Percentiles rank a stretch among this genome's conserved stretches.
Conservation (phyloP, 2,329 filamentous ascomycete genomes). For the Phoma sp. region DNA sequence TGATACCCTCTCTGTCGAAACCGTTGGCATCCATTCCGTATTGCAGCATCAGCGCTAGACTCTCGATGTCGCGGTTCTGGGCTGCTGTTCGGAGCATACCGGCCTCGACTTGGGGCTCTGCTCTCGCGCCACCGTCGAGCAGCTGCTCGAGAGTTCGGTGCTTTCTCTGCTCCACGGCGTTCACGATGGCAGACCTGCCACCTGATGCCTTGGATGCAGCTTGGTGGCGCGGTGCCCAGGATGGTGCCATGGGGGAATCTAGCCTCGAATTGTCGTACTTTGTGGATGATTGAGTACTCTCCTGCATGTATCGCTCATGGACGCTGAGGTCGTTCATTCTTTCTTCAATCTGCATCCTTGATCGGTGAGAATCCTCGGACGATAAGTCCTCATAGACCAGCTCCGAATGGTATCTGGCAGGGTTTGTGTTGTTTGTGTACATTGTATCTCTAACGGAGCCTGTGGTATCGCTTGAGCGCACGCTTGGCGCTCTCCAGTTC, state of each 20-base stretch:
- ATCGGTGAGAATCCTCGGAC: slow-evolving; percentile 30
- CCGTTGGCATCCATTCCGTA: slow-evolving; percentile 42
- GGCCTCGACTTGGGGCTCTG: slow-evolving; percentile 39
- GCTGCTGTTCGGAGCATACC: slow-evolving; percentile 40
- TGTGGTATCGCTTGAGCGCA: slow-evolving; percentile 29
- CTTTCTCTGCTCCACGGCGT: slow-evolving; percentile 67
- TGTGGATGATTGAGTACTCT: slow-evolving; percentile 22
- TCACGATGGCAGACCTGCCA: slow-evolving; percentile 52
- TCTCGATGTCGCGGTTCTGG: slow-evolving; percentile 41
- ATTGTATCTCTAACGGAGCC: slow-evolving; percentile 37
- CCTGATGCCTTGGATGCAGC: slow-evolving; percentile 37
- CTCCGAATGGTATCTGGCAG: slow-evolving; percentile 29
- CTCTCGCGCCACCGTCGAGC: slow-evolving; percentile 40
- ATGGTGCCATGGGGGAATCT: slow-evolving; percentile 24
- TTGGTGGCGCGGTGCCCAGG: slow-evolving; percentile 31
- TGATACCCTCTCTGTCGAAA: slow-evolving; percentile 37
- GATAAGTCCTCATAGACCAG: slow-evolving; percentile 31
- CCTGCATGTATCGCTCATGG: slow-evolving; percentile 32
- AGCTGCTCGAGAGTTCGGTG: slow-evolving; percentile 61
- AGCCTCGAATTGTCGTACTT: slow-evolving; percentile 18
- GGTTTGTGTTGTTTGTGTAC: slow-evolving; percentile 27
- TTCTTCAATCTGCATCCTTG: slow-evolving; percentile 32
- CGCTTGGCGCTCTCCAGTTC: slow-evolving; percentile 37
- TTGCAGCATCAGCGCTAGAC: slow-evolving; percentile 35
- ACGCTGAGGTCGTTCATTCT: slow-evolving; percentile 33